phyloP scores from a whole-genome alignment of 495 filamentous ascomycete species.

The Cladorrhinum samala region DNA sequence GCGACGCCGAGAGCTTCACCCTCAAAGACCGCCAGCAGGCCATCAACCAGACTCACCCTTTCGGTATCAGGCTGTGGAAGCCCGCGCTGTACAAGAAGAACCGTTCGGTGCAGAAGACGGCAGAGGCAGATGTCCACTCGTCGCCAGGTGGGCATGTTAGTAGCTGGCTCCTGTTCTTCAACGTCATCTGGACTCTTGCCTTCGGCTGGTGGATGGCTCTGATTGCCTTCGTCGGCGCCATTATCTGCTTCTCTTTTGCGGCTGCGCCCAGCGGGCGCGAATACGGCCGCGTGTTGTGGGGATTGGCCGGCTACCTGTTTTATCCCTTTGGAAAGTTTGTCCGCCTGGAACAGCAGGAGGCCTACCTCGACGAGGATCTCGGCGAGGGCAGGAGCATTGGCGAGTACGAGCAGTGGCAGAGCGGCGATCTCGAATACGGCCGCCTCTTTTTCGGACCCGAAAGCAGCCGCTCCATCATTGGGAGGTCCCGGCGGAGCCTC shows the following conservation, averaged over 20 bases:
- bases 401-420: slow-evolving; percentile 99
- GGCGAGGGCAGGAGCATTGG: slow-evolving; percentile 99
- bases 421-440: slow-evolving; percentile 91
- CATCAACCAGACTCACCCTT: slow-evolving; percentile 98
- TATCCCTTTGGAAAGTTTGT: slow-evolving; percentile 98
- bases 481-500: slow-evolving; percentile 80
- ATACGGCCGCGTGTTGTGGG: slow-evolving; percentile 81
- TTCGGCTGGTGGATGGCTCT: slow-evolving; percentile 98
- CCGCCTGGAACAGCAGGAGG: slow-evolving; percentile 84
- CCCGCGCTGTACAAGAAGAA: slow-evolving; percentile 97
- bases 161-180: slow-evolving; percentile 75
- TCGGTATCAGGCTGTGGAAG: slow-evolving; percentile 98
- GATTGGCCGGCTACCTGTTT: slow-evolving; percentile 78
- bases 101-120: slow-evolving; percentile 90
- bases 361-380: slow-evolving; percentile 91
- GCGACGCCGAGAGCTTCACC: slow-evolving; percentile 78
- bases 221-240: slow-evolving; percentile 63
- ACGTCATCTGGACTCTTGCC: slow-evolving; percentile 80
- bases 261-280: slow-evolving; percentile 73
- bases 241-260: slow-evolving; percentile 72
- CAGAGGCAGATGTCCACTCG: slow-evolving; percentile 96
- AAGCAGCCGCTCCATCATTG: slow-evolving; percentile 72
- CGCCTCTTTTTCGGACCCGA: slow-evolving; percentile 90
- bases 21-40: slow-evolving; percentile 92
- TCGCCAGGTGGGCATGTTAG: slow-evolving; percentile 85